Evolutionary conservation across 1,284 basidiomycete species (phyloP), one percentile per base, ranked within the genome.

Genomic region (Ustilago nuda): DNA sequence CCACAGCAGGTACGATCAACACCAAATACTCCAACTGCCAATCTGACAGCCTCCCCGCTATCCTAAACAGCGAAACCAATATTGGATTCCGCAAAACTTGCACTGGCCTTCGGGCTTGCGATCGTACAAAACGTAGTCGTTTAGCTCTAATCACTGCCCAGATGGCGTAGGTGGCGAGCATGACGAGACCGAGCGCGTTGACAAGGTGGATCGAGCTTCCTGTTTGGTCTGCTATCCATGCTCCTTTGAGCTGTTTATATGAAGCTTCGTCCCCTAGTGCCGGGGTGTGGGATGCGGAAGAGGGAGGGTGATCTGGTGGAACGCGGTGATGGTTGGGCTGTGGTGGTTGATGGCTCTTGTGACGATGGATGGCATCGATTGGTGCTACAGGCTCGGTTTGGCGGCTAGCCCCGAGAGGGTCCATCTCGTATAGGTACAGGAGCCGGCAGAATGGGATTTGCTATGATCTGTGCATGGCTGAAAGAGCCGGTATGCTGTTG

Each of bases 231-330:
- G 93, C 91, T 53, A 95, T 92, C 82, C 95, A 98, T 0, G 90
- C 91, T 87, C 95, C 93, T 87, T 98, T 98, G 30, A 89, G 90
- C 17, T 88, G 78, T 87, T 94, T 95, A 89, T 97, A 97, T 9
- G 74, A 69, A 4, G 61, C 13, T 1, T 5, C 48, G 5, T 45
- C 52, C 32, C 19, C n/a, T 23, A 23, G 6, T 23, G 57, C 7
- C 3, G 59, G 19, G 7, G 27, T 23, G 2, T 32, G 5, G 33
- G 51, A 6, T 32, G 50, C 15, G 3, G n/a, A 15, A 19, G 13
- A 13, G 46, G 33, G 11, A 2, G 56, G 13, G 32, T 19, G 39
- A 19, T 65, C 56, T 51, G 46, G 46, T 8, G 62, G 59, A 13
- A 61, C 36, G 15, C 55, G 46, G 0, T 45, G 41, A 37, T 46